Conservation (phyloP, 495 filamentous ascomycete genomes). For the Penicillium lagena region DNA sequence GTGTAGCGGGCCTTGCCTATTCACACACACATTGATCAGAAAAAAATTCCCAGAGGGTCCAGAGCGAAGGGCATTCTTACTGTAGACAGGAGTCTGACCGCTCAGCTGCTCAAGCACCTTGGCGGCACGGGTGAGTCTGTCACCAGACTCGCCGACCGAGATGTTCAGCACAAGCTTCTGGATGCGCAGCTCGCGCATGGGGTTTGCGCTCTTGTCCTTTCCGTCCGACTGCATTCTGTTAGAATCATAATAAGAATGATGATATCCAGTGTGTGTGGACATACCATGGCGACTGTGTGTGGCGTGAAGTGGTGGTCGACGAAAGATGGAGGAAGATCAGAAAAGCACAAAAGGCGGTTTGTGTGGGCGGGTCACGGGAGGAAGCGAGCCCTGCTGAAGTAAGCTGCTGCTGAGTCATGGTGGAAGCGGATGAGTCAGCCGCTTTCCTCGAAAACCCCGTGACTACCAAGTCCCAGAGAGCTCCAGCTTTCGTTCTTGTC, state of each 20-base stretch:
- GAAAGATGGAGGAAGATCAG: constrained; percentile 28
- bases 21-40: constrained; percentile 36
- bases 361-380: constrained; percentile 33
- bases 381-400: constrained; percentile 39
- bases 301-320: constrained; percentile 42
- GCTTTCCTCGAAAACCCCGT: constrained; percentile 9
- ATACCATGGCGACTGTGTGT: constrained; percentile 45
- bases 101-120: constrained; percentile 99
- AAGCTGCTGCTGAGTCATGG: constrained; percentile 25
- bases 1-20: constrained; percentile 93
- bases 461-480: constrained; percentile 13
- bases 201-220: constrained; percentile 83
- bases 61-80: constrained; percentile 11
- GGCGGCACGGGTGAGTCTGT: constrained; percentile 98
- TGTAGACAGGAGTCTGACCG: constrained; percentile 99
- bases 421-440: neutral
- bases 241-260: constrained; percentile 5
- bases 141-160: constrained; percentile 99
- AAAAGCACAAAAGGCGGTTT: constrained; percentile 35
- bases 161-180: constrained; percentile 99
- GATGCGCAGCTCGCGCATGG: constrained; percentile 99
- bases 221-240: constrained; percentile 47
- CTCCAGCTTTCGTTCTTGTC: constrained; percentile 10
- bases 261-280: constrained; percentile 6
- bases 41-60: constrained; percentile 4